Conservation (phyloP, 2,329 filamentous ascomycete genomes). For the Alternaria postmessia region DNA sequence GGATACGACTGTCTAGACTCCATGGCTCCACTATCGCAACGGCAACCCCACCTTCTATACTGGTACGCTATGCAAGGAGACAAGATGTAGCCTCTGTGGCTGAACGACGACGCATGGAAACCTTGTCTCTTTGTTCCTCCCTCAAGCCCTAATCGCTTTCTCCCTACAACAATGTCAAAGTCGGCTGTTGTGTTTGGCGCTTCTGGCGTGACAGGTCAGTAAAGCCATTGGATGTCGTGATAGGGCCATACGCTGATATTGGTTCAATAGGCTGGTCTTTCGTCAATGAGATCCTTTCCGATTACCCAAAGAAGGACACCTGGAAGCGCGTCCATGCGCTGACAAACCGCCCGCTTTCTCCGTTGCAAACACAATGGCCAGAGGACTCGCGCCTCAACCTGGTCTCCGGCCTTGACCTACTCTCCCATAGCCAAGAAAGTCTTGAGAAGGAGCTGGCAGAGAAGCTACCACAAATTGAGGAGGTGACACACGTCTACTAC, state of each 20-base stretch:
- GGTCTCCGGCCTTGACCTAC: constrained; percentile 54
- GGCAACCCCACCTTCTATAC: background rate
- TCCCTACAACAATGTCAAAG: constrained; percentile 34
- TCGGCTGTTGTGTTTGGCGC: constrained; percentile 55
- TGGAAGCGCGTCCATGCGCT: constrained; percentile 53
- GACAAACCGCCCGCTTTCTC: constrained; percentile 51
- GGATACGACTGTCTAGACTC: background rate
- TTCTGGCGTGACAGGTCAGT: constrained; percentile 46
- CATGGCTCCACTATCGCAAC: background rate
- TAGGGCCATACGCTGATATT: background rate
- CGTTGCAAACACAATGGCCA: constrained; percentile 48
- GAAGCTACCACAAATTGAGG: constrained; percentile 46
- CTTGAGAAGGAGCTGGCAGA: constrained; percentile 47
- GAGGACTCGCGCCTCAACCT: constrained; percentile 52
- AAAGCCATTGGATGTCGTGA: background rate
- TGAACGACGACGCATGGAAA: background rate
- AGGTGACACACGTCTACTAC: constrained; percentile 57
- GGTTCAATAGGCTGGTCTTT: constrained; percentile 52
- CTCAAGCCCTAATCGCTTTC: background rate
- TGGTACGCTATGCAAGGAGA: background rate
- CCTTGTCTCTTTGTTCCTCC: background rate
- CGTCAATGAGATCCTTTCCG: constrained; percentile 50
- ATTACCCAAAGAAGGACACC: constrained; percentile 47
- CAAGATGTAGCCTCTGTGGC: background rate
- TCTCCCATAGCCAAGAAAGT: constrained; percentile 50